Percentiles rank a stretch among this genome's conserved stretches.
Conservation (phyloP, 2,329 filamentous ascomycete species). For the Sporothrix sp. region DNA sequence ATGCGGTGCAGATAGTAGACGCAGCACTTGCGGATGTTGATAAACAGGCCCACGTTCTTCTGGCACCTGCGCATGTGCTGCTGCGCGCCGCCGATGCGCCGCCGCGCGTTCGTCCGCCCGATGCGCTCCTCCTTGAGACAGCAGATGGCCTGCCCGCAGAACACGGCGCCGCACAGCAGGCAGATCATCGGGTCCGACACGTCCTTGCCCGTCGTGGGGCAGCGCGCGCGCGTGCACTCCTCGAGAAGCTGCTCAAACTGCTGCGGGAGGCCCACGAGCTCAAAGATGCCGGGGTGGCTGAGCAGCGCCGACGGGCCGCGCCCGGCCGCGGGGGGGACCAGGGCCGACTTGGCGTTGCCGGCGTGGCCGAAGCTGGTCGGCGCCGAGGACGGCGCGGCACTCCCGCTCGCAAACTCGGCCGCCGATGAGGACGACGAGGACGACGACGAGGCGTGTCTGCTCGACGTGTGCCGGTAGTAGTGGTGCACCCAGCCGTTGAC, state of each 20-base stretch:
- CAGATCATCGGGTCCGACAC: conserved; percentile 85
- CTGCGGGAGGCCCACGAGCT: conserved; percentile 83
- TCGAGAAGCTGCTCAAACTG: conserved; percentile 90
- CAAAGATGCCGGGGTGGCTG: conserved; percentile 85
- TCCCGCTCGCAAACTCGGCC: too few relatives aligned
- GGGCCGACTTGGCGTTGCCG: neutral
- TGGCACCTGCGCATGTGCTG: conserved; percentile 78
- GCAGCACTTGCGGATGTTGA: conserved; percentile 94
- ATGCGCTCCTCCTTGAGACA: conserved; percentile 58
- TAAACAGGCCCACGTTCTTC: conserved; percentile 80
- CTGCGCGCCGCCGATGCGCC: conserved; percentile 69
- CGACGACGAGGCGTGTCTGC: neutral
- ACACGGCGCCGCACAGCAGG: conserved; percentile 91
- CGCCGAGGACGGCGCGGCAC: too few relatives aligned
- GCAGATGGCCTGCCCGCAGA: conserved; percentile 89
- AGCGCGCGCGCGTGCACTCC: conserved; percentile 73
- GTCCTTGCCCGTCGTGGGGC: conserved; percentile 85
- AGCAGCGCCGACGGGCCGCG: conserved; percentile 34
- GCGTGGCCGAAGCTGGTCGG: conserved; percentile 6
- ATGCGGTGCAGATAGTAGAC: conserved; percentile 76
- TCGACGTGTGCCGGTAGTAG: conserved; percentile 21
- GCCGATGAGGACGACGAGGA: too few relatives aligned
- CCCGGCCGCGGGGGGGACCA: neutral
- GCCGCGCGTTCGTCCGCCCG: conserved; percentile 30
- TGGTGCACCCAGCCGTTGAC: conserved; percentile 67